These are phyloP conservation scores for Spinacia oleracea DNA, from an alignment of 179 eudicot species.

Conservation along the genomic window DNA sequence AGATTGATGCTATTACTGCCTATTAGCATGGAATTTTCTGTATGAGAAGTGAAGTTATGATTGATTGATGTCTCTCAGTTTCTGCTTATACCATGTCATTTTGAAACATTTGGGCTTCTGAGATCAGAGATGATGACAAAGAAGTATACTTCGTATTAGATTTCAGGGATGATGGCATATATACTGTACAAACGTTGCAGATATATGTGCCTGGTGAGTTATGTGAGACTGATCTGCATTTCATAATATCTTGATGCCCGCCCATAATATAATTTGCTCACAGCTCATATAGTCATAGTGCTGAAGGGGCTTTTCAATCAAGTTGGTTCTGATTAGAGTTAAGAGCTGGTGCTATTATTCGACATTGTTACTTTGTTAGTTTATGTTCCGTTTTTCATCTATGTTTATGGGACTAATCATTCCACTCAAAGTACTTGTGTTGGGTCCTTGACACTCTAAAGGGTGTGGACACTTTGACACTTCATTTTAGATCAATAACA, in stretches of 20 bases:
- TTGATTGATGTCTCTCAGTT: background rate
- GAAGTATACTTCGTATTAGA: too few species aligned
- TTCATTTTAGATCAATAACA: background rate
- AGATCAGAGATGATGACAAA: background rate
- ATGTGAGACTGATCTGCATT: background rate
- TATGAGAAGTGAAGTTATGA: background rate
- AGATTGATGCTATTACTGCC: constrained; percentile 4
- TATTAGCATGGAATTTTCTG: background rate
- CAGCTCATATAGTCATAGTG: background rate
- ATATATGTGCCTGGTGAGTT: background rate
- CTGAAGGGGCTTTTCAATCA: background rate
- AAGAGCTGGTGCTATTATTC: background rate
- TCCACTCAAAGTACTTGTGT: background rate
- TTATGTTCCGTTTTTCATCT: background rate
- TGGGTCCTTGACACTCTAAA: background rate
- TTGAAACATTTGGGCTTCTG: background rate
- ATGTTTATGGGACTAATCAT: background rate
- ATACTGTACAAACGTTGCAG: background rate
- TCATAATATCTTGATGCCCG: background rate
- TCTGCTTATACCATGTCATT: background rate
- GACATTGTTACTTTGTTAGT: background rate
- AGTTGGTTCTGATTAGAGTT: background rate
- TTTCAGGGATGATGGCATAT: background rate
- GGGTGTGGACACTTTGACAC: background rate
- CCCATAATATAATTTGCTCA: background rate